These are phyloP conservation scores for Trametes maxima DNA, from an alignment of 768 basidiomycete species.

Conservation along the genomic window DNA sequence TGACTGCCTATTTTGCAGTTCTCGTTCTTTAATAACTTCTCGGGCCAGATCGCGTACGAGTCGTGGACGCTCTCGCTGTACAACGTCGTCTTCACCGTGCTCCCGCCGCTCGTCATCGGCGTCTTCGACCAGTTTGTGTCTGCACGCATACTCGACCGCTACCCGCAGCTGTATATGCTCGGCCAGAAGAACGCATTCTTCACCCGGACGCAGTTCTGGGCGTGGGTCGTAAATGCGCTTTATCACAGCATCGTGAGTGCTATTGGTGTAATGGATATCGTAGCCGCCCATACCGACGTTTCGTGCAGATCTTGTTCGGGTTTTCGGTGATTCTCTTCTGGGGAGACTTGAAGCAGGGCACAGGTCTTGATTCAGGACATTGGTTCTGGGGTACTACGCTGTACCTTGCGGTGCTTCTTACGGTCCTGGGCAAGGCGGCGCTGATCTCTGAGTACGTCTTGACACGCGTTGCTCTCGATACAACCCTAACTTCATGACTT, in stretches of 20 bases:
- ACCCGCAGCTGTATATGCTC: constrained; percentile 93
- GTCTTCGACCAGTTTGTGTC: constrained; percentile 99
- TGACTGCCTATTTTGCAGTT: constrained; percentile 51
- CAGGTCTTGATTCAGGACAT: constrained; percentile 86
- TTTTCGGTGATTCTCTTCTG: constrained; percentile 92
- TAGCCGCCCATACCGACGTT: constrained; percentile 2
- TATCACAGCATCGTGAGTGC: constrained; percentile 82
- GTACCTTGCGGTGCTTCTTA: constrained; percentile 91
- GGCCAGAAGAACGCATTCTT: constrained; percentile 96
- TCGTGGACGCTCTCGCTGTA: constrained; percentile 98
- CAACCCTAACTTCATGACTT: neutral
- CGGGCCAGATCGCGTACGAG: constrained; percentile 97
- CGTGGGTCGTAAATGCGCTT: constrained; percentile 87
- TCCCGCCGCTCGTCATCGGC: constrained; percentile 96
- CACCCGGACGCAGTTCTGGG: constrained; percentile 87
- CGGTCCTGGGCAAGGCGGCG: constrained; percentile 96
- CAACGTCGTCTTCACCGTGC: constrained; percentile 93
- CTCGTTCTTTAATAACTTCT: constrained; percentile 99
- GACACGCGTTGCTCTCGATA: neutral
- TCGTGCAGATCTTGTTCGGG: constrained; percentile 72
- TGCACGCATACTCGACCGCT: constrained; percentile 93
- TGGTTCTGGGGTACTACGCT: constrained; percentile 99
- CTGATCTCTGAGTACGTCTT: constrained; percentile 92
- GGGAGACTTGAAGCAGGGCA: constrained; percentile 82
- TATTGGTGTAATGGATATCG: neutral